Conservation (phyloP, 345 rosid genomes). For the Ceriops zippeliana region DNA sequence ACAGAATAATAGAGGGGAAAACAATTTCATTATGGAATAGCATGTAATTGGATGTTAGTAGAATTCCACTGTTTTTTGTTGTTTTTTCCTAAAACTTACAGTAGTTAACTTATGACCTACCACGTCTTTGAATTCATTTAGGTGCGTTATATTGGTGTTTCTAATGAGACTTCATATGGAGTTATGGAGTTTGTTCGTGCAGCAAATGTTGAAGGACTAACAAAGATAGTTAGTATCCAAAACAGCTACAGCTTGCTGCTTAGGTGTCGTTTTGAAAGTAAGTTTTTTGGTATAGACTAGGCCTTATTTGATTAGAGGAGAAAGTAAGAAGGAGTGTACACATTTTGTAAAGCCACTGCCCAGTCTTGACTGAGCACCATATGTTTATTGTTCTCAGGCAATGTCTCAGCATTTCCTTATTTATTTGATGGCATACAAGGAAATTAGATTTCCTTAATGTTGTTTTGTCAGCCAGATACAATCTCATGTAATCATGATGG, state of each 20-base stretch:
- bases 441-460: no score
- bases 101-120: background rate
- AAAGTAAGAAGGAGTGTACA: background rate
- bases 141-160: constrained; percentile 87
- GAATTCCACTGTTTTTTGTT: background rate
- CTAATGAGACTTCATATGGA: constrained; percentile 89
- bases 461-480: no score
- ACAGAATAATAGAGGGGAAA: no score
- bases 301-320: constrained; percentile 4
- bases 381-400: no score
- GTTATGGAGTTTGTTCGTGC: constrained; percentile 93
- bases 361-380: no score
- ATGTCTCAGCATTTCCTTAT: no score
- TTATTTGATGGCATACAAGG: no score
- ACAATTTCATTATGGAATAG: background rate
- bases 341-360: no score
- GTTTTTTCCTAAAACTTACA: background rate
- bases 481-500: no score
- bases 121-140: constrained; percentile 26
- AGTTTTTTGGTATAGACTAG: constrained; percentile 5
- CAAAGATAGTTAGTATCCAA: constrained; percentile 89
- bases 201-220: constrained; percentile 72
- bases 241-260: constrained; percentile 76
- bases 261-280: constrained; percentile 69
- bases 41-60: background rate